Percentiles rank a stretch among this genome's conserved stretches.
Evolutionary conservation across 352 stramenopile species (phyloP).

Genomic region (Albugo candida): DNA sequence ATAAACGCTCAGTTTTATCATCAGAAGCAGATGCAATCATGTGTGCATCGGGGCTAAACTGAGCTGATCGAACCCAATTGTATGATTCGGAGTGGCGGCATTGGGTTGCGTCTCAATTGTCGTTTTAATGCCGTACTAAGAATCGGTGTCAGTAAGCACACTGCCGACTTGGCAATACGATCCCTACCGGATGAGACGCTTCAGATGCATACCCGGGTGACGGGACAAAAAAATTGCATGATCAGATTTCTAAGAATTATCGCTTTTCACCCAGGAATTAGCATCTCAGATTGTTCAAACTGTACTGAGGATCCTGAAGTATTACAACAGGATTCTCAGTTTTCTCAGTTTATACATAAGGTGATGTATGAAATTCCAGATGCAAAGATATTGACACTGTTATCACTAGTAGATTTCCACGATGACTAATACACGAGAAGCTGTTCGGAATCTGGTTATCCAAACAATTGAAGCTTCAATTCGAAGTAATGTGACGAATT

Average conservation of each 20-base stretch:
- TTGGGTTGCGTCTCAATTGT: constrained; percentile 29
- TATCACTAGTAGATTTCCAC: constrained; percentile 61
- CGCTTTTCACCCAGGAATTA: constrained; percentile 15
- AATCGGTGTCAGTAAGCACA: constrained; percentile 61
- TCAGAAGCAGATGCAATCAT: constrained; percentile 65
- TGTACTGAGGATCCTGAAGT: constrained; percentile 73
- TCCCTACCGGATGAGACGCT: constrained; percentile 73
- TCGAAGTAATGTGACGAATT: constrained; percentile 27
- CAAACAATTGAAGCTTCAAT: constrained; percentile 35
- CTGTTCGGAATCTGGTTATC: constrained; percentile 24
- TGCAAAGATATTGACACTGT: too few relatives aligned
- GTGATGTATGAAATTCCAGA: constrained; percentile 7
- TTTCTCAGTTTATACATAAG: constrained; percentile 44
- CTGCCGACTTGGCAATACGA: constrained; percentile 55
- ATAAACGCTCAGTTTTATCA: constrained; percentile 85
- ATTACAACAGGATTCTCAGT: constrained; percentile 58
- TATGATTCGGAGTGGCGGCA: constrained; percentile 20
- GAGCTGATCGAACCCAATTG: constrained; percentile 82
- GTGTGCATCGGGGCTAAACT: constrained; percentile 56
- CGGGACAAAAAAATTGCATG: neutral
- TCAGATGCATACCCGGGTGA: constrained; percentile 31
- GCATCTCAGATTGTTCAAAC: constrained; percentile 76
- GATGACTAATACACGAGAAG: constrained; percentile 40
- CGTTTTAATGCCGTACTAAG: constrained; percentile 56
- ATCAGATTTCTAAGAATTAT: neutral